Evolutionary conservation across 2,329 filamentous ascomycete genomes (phyloP).

Genomic region (Diaporthe capsici): DNA sequence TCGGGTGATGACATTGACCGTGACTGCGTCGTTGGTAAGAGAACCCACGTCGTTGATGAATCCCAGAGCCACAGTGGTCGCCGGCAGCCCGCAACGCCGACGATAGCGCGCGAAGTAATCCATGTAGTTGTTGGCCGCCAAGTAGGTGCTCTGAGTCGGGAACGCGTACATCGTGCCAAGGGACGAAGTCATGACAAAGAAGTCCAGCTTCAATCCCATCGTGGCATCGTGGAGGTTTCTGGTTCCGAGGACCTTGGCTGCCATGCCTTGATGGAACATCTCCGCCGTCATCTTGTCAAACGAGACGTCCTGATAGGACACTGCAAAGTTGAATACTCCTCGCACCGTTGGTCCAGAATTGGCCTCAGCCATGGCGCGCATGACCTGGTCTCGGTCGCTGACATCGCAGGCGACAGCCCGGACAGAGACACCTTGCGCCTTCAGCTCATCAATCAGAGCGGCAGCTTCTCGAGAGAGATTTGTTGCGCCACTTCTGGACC

Average conservation of each 20-base stretch:
- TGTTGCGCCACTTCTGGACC: background rate
- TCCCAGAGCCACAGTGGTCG: constrained; percentile 45
- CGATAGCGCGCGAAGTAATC: constrained; percentile 49
- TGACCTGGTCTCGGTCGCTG: background rate
- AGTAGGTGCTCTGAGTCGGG: background rate
- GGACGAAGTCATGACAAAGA: background rate
- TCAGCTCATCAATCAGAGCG: background rate
- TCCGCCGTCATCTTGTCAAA: background rate
- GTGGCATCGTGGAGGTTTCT: background rate
- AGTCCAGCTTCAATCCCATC: background rate
- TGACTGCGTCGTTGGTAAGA: background rate
- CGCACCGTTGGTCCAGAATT: background rate
- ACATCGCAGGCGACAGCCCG: background rate
- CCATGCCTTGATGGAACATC: background rate
- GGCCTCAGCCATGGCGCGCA: background rate
- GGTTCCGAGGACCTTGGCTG: background rate
- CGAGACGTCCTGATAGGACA: background rate
- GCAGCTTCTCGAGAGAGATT: background rate
- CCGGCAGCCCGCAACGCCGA: constrained; percentile 44
- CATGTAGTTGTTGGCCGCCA: constrained; percentile 48
- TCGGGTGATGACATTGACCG: constrained; percentile 40
- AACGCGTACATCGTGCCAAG: background rate
- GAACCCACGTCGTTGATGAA: constrained; percentile 44
- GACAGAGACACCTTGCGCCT: background rate
- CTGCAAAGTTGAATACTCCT: background rate